Percentiles rank a stretch among this genome's conserved stretches.
These are phyloP conservation scores for Tilletiopsis washingtonensis DNA, from an alignment of 1,284 basidiomycete genomes.

Conservation along the genomic window DNA sequence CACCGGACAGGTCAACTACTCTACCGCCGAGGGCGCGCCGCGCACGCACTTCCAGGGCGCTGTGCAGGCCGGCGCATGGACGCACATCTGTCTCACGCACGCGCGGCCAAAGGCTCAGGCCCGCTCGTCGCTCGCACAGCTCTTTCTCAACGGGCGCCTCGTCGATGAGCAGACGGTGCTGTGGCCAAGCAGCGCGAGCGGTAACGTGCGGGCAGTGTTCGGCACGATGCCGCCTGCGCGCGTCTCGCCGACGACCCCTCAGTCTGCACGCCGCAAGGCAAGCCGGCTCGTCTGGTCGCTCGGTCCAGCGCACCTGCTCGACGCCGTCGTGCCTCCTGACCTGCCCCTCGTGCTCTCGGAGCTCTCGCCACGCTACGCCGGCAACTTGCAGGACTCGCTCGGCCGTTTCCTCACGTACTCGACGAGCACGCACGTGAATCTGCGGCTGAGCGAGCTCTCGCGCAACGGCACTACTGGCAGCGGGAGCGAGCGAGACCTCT, in stretches of 20 bases:
- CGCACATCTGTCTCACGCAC: slow-evolving; percentile 33
- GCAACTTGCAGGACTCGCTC: slow-evolving; percentile 35
- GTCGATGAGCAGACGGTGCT: slow-evolving; percentile 22
- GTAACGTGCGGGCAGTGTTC: slow-evolving; percentile 19
- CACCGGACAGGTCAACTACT: slow-evolving; percentile 23
- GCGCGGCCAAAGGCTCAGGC: slow-evolving; percentile 17
- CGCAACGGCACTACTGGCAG: not conserved
- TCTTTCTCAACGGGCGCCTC: slow-evolving; percentile 33
- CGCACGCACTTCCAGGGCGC: slow-evolving; percentile 15
- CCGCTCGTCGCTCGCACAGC: slow-evolving; percentile 19
- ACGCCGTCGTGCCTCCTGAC: slow-evolving; percentile 26
- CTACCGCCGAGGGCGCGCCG: slow-evolving; percentile 2
- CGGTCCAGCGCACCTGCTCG: slow-evolving; percentile 25
- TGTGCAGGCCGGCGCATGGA: slow-evolving; percentile 13
- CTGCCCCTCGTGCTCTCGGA: slow-evolving; percentile 28
- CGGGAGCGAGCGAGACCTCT: slow-evolving; percentile 19
- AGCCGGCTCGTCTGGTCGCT: slow-evolving; percentile 34
- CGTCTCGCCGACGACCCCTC: no score
- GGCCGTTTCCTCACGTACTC: slow-evolving; percentile 36
- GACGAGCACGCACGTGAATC: slow-evolving; percentile 29
- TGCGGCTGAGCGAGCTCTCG: slow-evolving; percentile 26
- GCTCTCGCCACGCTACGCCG: slow-evolving; percentile 24
- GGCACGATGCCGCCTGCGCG: slow-evolving; percentile 30
- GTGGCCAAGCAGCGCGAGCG: slow-evolving; percentile 16
- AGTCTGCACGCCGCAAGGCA: not conserved